A percentile compares a stretch with the other conserved stretches of the same genome.
Conservation (phyloP, 2,329 filamentous ascomycete species). For the Fusarium dimerum region DNA sequence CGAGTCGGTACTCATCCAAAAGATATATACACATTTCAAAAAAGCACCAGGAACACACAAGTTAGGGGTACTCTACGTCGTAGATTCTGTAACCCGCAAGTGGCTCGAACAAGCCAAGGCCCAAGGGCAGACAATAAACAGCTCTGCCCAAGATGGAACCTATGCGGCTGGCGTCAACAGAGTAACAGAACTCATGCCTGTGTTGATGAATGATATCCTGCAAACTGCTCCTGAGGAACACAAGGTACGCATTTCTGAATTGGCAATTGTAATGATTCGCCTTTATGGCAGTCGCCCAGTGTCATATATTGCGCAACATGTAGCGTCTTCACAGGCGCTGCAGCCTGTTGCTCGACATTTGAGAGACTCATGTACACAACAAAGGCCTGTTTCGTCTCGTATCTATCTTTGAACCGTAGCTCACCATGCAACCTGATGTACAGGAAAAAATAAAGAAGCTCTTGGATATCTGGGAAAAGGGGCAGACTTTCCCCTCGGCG, state of each 20-base stretch:
- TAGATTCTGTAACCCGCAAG: conserved; percentile 99
- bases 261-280: conserved; percentile 14
- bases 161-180: conserved; percentile 93
- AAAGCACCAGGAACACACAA: conserved; percentile 94
- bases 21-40: conserved; percentile 96
- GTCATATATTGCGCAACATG: conserved; percentile 14
- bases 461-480: conserved; percentile 97
- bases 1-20: conserved; percentile 92
- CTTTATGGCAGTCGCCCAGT: conserved; percentile 24
- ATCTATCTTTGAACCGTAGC: conserved; percentile 32
- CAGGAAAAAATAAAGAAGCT: conserved; percentile 95
- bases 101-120: conserved; percentile 96
- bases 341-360: conserved; percentile 14
- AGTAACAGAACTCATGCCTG: conserved; percentile 92
- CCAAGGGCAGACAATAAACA: conserved; percentile 78
- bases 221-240: conserved; percentile 87
- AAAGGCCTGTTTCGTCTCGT: conserved; percentile 4
- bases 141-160: conserved; percentile 82
- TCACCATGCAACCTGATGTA: conserved; percentile 46
- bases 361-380: conserved; percentile 7
- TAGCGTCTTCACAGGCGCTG: conserved; percentile 13
- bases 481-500: conserved; percentile 79
- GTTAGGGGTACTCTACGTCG: conserved; percentile 97
- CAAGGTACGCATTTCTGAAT: conserved; percentile 74
- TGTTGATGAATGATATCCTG: conserved; percentile 94